Conservation (phyloP, 805 yeast genomes). For the Tetrapisispora nanseiensis region DNA sequence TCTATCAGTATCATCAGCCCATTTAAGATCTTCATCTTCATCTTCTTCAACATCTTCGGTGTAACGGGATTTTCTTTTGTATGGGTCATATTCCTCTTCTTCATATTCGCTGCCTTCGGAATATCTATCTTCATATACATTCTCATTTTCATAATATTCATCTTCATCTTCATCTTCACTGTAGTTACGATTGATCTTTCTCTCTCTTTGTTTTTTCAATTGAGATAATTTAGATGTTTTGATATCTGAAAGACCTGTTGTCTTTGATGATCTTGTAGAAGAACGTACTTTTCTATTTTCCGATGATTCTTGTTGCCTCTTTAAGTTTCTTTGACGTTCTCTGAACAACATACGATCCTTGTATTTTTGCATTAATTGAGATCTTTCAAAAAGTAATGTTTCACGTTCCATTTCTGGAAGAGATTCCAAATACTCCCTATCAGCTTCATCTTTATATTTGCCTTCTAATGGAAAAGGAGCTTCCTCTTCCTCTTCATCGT, state of each 20-base stretch:
- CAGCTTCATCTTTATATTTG: slow-evolving; percentile 74
- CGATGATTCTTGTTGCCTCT: slow-evolving; percentile 18
- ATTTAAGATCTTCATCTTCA: slow-evolving; percentile 42
- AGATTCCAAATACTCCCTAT: slow-evolving; percentile 49
- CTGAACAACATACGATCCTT: slow-evolving; percentile 77
- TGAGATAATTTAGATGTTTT: slow-evolving; percentile 53
- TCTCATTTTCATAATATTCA: slow-evolving; percentile 31
- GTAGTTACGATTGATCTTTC: slow-evolving; percentile 38
- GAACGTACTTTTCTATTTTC: slow-evolving; percentile 17
- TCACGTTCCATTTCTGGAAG: slow-evolving; percentile 93
- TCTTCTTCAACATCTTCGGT: slow-evolving; percentile 39
- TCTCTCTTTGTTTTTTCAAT: slow-evolving; percentile 67
- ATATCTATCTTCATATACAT: slow-evolving; percentile 39
- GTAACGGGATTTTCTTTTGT: slow-evolving; percentile 20
- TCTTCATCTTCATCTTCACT: slow-evolving; percentile 39
- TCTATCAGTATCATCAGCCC: slow-evolving; percentile 34
- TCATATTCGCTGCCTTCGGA: slow-evolving; percentile 33
- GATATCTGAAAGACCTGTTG: slow-evolving; percentile 31
- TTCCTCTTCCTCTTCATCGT: slow-evolving; percentile 32
- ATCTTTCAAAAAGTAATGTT: slow-evolving; percentile 80
- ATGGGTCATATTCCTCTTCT: slow-evolving; percentile 34
- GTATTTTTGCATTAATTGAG: slow-evolving; percentile 82
- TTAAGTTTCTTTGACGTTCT: slow-evolving; percentile 56
- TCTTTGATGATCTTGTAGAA: slow-evolving; percentile 30
- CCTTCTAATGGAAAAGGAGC: slow-evolving; percentile 94